Evolutionary conservation across 2,329 filamentous ascomycete genomes (phyloP).

Genomic region (Penicillium sp.): DNA sequence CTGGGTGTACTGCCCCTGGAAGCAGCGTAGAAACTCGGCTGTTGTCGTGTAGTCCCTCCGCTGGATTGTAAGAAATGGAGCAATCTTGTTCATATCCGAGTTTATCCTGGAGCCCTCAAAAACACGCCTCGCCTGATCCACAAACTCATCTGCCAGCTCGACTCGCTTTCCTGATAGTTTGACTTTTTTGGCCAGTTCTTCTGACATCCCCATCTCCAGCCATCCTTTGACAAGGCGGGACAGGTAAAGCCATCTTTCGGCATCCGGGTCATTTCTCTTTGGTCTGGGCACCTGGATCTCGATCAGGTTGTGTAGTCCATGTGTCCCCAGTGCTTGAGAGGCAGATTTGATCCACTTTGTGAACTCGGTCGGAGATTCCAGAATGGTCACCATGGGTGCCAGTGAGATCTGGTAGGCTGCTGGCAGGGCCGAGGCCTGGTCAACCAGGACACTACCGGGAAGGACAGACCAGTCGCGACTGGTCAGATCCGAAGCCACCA

Average conservation of each 20-base stretch:
- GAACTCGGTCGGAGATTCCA: not conserved
- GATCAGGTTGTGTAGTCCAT: conserved; percentile 1
- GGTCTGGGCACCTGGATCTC: conserved; percentile 1
- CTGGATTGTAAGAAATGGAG: not conserved
- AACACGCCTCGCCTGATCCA: not conserved
- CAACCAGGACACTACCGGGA: not conserved
- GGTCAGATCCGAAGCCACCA: not conserved
- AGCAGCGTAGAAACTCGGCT: not conserved
- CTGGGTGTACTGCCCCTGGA: not conserved
- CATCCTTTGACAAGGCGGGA: not conserved
- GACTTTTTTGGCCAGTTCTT: not conserved
- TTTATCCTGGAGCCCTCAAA: not conserved
- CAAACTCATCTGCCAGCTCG: conserved; percentile 3
- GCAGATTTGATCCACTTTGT: not conserved
- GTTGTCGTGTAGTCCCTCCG: not conserved
- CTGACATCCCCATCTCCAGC: not conserved
- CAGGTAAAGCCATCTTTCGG: not conserved
- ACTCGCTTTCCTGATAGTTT: not conserved
- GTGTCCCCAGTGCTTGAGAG: not conserved
- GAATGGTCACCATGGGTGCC: not conserved
- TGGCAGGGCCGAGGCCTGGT: not conserved
- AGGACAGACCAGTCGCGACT: not conserved
- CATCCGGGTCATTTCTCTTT: not conserved
- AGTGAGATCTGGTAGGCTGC: not conserved
- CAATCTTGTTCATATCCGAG: not conserved